A percentile compares a stretch with the other conserved stretches of the same genome.
phyloP scores from a whole-genome alignment of 2,329 filamentous ascomycete species.

The Diaporthe australafricana region DNA sequence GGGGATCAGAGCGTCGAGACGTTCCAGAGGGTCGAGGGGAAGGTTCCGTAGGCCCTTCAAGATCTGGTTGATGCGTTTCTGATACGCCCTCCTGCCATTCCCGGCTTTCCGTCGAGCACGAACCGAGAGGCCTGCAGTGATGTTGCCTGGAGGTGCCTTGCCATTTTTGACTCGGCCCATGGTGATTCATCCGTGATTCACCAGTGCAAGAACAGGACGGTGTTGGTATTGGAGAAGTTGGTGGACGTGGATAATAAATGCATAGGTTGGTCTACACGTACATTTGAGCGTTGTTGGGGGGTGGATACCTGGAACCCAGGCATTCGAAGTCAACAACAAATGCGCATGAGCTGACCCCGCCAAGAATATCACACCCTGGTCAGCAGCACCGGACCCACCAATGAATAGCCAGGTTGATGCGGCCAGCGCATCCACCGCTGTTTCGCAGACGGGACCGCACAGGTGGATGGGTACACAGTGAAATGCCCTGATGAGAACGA shows the following conservation, averaged over 20 bases:
- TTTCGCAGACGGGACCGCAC: background rate
- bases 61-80: slow-evolving; percentile 2
- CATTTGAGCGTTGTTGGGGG: background rate
- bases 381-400: background rate
- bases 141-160: background rate
- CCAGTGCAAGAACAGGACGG: background rate
- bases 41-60: slow-evolving; percentile 8
- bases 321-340: slow-evolving; percentile 22
- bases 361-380: slow-evolving; percentile 14
- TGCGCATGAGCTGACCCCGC: slow-evolving; percentile 17
- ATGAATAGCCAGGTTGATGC: background rate
- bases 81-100: background rate
- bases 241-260: background rate
- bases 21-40: slow-evolving; percentile 9
- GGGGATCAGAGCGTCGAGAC: slow-evolving; percentile 10
- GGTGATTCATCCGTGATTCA: background rate
- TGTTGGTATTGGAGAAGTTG: background rate
- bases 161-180: background rate
- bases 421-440: background rate
- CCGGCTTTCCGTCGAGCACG: slow-evolving; percentile 13
- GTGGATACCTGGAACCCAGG: slow-evolving; percentile 3
- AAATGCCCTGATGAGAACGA: background rate
- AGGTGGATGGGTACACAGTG: background rate
- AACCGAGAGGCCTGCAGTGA: slow-evolving; percentile 5
- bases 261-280: background rate